Evolutionary conservation across 228 moss, liverwort and hornwort genomes (phyloP).

Genomic region (Sphagnum magellanicum): DNA sequence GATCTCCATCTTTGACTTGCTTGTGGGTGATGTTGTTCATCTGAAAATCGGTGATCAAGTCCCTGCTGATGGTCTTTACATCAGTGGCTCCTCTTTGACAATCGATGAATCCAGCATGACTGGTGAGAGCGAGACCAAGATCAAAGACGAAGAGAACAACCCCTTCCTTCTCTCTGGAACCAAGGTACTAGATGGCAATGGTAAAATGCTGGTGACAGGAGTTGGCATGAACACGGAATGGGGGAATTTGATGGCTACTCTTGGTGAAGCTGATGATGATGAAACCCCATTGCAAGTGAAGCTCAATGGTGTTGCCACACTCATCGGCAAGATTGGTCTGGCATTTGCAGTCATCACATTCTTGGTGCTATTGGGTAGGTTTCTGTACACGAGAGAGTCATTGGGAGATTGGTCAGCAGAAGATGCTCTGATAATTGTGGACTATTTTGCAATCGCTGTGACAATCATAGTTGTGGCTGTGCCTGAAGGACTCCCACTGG

Average conservation of each 20-base stretch:
- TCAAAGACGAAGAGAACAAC: conserved; percentile 24
- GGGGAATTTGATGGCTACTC: conserved; percentile 93
- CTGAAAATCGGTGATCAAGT: conserved; percentile 77
- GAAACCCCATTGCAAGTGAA: conserved; percentile 98
- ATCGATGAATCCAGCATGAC: conserved; percentile 99
- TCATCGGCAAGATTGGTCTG: conserved; percentile 84
- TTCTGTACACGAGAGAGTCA: conserved; percentile 42
- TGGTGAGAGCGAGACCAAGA: conserved; percentile 57
- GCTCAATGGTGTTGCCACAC: conserved; percentile 79
- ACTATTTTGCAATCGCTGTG: conserved; percentile 92
- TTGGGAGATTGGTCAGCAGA: conserved; percentile 45
- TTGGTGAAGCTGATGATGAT: conserved; percentile 59
- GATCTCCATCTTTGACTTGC: conserved; percentile 68
- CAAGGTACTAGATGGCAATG: conserved; percentile 79
- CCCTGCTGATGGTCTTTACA: conserved; percentile 79
- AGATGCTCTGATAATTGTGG: conserved; percentile 56
- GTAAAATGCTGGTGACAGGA: conserved; percentile 73
- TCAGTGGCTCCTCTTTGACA: conserved; percentile 54
- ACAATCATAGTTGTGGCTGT: conserved; percentile 98
- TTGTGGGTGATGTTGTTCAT: conserved; percentile 95
- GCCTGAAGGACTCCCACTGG: conserved; percentile 93
- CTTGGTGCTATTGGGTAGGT: conserved; percentile 75
- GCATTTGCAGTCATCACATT: conserved; percentile 76
- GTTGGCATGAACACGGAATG: conserved; percentile 98
- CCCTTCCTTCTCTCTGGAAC: conserved; percentile 88